Evolutionary conservation across 176 grass and related monocot genomes (phyloP).

Genomic region (Saccharum spontaneum): DNA sequence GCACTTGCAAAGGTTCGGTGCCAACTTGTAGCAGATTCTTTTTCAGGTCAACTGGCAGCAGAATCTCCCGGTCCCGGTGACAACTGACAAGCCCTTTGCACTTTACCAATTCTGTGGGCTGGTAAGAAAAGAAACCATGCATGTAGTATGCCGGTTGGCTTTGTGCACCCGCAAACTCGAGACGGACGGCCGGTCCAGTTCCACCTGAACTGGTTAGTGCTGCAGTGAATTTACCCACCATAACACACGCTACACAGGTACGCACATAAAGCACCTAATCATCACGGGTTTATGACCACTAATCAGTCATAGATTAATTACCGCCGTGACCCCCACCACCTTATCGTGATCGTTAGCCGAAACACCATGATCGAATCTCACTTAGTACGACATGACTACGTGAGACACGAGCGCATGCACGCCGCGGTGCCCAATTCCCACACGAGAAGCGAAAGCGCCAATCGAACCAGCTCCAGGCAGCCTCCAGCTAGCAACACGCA

Average conservation of each 20-base stretch:
- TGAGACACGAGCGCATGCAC: too few relatives aligned
- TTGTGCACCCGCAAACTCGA: not conserved
- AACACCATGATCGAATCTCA: not conserved
- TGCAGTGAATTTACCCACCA: not conserved
- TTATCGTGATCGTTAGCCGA: not conserved
- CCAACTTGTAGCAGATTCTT: not conserved
- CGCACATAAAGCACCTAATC: not conserved
- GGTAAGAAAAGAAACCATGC: not conserved
- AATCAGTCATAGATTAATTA: not conserved
- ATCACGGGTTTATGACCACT: not conserved
- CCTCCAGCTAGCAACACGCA: not conserved
- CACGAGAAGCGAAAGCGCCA: not conserved
- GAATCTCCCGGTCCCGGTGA: not conserved
- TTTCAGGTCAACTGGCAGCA: not conserved
- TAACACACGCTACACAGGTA: not conserved
- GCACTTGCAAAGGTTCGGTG: not conserved
- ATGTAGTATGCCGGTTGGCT: too few relatives aligned
- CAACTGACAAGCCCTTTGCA: not conserved
- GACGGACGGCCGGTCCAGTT: not conserved
- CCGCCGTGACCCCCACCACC: not conserved
- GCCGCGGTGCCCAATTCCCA: not conserved
- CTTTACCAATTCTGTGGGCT: slow-evolving; percentile 18
- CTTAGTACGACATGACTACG: too few relatives aligned
- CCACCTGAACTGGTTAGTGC: not conserved
- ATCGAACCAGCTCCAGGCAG: not conserved